Evolutionary conservation across 768 basidiomycete genomes (phyloP).

Genomic region (Pisolithus microcarpus): DNA sequence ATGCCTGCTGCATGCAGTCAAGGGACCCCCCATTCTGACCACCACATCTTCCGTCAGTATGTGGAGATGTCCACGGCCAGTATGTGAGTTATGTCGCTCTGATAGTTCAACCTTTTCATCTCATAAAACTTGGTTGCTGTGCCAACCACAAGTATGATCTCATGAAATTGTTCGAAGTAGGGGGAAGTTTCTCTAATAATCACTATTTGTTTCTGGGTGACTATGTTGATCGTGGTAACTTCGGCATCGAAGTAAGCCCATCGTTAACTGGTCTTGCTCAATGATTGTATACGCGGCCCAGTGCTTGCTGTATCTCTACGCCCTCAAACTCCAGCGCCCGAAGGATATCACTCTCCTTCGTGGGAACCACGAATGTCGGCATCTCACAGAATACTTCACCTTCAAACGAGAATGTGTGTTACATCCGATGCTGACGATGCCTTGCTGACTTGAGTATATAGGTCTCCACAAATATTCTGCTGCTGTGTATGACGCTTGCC

Average conservation of each 20-base stretch:
- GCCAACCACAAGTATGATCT: slow-evolving; percentile 70
- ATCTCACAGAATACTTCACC: slow-evolving; percentile 96
- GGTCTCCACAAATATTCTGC: slow-evolving; percentile 86
- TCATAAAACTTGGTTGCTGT: background rate
- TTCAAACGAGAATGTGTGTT: slow-evolving; percentile 92
- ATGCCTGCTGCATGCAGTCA: slow-evolving; percentile 1
- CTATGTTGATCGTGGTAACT: slow-evolving; percentile 95
- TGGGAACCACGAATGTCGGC: slow-evolving; percentile 96
- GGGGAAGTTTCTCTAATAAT: slow-evolving; percentile 77
- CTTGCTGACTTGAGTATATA: slow-evolving; percentile 20
- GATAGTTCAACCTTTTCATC: background rate
- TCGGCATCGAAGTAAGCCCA: slow-evolving; percentile 60
- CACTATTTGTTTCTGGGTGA: slow-evolving; percentile 92
- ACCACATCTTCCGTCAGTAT: slow-evolving; percentile 50
- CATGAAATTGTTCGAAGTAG: slow-evolving; percentile 96
- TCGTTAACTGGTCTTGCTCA: background rate
- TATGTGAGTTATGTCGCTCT: slow-evolving; percentile 49
- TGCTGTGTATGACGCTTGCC: slow-evolving; percentile 84
- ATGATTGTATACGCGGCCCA: slow-evolving; percentile 13
- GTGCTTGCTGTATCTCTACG: slow-evolving; percentile 91
- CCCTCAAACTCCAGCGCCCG: slow-evolving; percentile 88
- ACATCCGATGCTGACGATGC: slow-evolving; percentile 1
- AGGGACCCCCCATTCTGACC: slow-evolving; percentile 3
- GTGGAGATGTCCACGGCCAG: slow-evolving; percentile 97
- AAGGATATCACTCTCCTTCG: slow-evolving; percentile 75